phyloP scores from a whole-genome alignment of 148 eudicot species.

The Persicaria tinctoria region DNA sequence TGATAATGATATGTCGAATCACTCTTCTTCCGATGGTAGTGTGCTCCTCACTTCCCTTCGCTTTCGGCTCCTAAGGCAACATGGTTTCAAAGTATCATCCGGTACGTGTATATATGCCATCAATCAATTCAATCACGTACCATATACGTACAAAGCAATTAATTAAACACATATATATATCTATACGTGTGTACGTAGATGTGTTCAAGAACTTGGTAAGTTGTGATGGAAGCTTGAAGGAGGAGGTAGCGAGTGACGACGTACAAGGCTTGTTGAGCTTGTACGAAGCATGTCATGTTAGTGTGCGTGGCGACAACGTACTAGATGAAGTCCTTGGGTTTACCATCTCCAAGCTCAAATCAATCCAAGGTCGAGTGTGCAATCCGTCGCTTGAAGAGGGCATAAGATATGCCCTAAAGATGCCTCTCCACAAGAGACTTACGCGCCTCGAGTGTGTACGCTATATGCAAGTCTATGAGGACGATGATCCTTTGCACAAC shows the following conservation, averaged over 20 bases:
- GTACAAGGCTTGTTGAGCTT: conserved; percentile 25
- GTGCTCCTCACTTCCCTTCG: conserved; percentile 25
- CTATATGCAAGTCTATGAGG: conserved; percentile 27
- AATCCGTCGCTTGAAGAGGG: not conserved
- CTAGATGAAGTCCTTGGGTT: conserved; percentile 34
- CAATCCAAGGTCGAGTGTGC: not conserved
- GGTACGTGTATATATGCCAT: not conserved
- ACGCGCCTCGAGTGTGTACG: conserved; percentile 18
- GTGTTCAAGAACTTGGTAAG: conserved; percentile 21
- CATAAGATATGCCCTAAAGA: conserved; percentile 17
- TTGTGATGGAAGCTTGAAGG: conserved; percentile 15
- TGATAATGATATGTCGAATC: not conserved
- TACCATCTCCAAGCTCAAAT: conserved; percentile 13
- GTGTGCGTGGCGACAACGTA: conserved; percentile 27
- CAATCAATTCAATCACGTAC: no score
- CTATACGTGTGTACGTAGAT: conserved; percentile 6
- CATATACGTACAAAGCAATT: no score
- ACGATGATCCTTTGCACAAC: conserved; percentile 7
- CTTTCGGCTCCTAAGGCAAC: conserved; percentile 30
- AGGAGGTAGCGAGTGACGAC: conserved; percentile 13
- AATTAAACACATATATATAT: not conserved
- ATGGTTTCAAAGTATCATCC: conserved; percentile 18
- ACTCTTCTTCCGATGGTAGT: conserved; percentile 15
- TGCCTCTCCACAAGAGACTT: conserved; percentile 20
- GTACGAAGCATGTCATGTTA: conserved; percentile 31